Evolutionary conservation across 257 asterid genomes (phyloP).

Genomic region (Solanum appendiculatum): DNA sequence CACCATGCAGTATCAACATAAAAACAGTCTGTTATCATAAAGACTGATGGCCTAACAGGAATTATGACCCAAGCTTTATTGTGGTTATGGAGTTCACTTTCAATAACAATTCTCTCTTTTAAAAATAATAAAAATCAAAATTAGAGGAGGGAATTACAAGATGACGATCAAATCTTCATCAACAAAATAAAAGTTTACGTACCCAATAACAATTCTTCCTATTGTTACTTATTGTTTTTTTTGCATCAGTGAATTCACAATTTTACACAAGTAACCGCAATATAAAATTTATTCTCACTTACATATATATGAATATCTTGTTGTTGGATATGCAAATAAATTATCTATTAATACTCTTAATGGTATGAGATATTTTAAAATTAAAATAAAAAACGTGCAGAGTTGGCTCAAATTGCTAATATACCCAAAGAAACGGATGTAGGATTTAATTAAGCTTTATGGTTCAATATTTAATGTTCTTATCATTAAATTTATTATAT

Average conservation of each 20-base stretch:
- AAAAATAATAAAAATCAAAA: too few species aligned
- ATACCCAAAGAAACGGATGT: background rate
- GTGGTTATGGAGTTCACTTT: background rate
- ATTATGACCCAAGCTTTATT: background rate
- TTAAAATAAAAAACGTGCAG: background rate
- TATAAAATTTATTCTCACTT: background rate
- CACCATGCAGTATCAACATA: background rate
- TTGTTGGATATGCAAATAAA: background rate
- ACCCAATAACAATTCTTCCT: too few species aligned
- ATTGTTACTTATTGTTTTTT: background rate
- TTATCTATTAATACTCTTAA: background rate
- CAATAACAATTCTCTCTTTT: background rate
- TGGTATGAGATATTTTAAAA: background rate
- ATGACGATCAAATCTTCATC: too few species aligned
- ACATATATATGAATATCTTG: background rate
- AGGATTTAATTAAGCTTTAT: too few species aligned
- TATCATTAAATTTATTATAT: background rate
- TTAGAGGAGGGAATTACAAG: too few species aligned
- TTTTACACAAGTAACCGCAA: background rate
- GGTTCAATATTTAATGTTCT: background rate
- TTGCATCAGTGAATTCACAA: background rate
- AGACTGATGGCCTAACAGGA: background rate
- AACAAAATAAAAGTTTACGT: too few species aligned
- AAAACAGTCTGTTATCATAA: background rate
- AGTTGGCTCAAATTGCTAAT: background rate